phyloP scores from a whole-genome alignment of 2,329 filamentous ascomycete genomes.

The Trichoderma brevicompactum region DNA sequence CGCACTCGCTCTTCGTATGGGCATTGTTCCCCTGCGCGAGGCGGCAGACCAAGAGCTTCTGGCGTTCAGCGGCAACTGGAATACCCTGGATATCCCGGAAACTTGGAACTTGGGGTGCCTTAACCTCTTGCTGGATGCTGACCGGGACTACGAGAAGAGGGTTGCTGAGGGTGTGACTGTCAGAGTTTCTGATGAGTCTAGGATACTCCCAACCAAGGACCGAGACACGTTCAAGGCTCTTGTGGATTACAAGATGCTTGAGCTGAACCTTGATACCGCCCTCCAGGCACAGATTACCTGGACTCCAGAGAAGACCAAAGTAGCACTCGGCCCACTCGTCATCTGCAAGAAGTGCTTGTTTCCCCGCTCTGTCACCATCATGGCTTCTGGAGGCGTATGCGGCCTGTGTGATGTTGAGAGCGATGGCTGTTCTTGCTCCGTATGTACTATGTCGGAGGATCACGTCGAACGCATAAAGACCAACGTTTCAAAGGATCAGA shows the following conservation, averaged over 20 bases:
- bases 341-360: conserved; percentile 49
- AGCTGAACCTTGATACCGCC: conserved; percentile 51
- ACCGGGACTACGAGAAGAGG: conserved; percentile 43
- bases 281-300: conserved; percentile 51
- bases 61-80: conserved; percentile 50
- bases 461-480: conserved; percentile 33
- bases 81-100: conserved; percentile 52
- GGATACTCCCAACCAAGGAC: conserved; percentile 45
- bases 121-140: conserved; percentile 52
- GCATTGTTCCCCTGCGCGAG: conserved; percentile 47
- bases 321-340: conserved; percentile 48
- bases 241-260: conserved; percentile 52
- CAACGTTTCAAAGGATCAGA: conserved; percentile 42
- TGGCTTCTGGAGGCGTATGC: conserved; percentile 47
- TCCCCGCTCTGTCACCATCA: conserved; percentile 56
- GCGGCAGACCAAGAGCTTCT: conserved; percentile 50
- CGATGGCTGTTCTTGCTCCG: conserved; percentile 32
- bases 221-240: conserved; percentile 49
- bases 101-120: conserved; percentile 55
- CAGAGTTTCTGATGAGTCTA: conserved; percentile 26
- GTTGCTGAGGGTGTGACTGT: conserved; percentile 34
- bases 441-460: conserved; percentile 34
- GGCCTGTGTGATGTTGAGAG: conserved; percentile 45
- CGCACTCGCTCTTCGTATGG: conserved; percentile 53
- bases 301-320: conserved; percentile 50